Evolutionary conservation across 495 filamentous ascomycete species (phyloP), one percentile per base, ranked within the genome.

Genomic region (Clohesyomyces aquaticus): DNA sequence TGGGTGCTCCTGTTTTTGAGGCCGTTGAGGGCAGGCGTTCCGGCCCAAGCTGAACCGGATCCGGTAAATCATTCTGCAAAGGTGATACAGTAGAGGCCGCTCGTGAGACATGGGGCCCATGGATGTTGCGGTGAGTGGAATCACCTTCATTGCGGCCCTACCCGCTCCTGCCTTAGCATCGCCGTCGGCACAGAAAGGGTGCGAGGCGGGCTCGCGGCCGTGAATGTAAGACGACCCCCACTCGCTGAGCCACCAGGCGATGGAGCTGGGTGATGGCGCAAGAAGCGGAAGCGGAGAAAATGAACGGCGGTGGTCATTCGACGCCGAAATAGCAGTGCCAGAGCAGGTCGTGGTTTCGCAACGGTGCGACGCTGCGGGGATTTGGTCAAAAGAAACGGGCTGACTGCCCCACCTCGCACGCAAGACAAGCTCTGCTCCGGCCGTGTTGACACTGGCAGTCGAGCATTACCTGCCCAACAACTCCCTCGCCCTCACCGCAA

Each of bases 251-350:
- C n/a, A 10, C 41, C 45, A 16, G 46, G 2, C 29, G 48, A 6
- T 22, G 43, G 4, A 47, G 16, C 21, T 57, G 63, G 57, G 54
- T 68, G 63, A 67, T 66, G 54, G 67, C 63, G 63, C 67, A 63
- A 66, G 67, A 41, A 60, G 67, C 67, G 67, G 58, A 41, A 53
- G 63, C 35, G 35, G 25, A 18, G 41, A 27, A 55, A 66, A 42
- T n/a, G 19, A 14, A 22, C 21, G 16, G 23, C 25, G 23, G 21
- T 22, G 12, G 49, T 28, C 25, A 8, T 4, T 11, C 4, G 9
- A 10, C 25, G 49, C 29, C 29, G 49, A 55, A 26, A 21, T 22
- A 4, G 22, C 11, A 18, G 29, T 41, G 38, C n/a, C 29, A 32
- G 38, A 32, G 52, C 38, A 45, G 19, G 28, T 55, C 29, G 52